Conservation (phyloP, 2,329 filamentous ascomycete species). For the Calonectria hawksworthii region DNA sequence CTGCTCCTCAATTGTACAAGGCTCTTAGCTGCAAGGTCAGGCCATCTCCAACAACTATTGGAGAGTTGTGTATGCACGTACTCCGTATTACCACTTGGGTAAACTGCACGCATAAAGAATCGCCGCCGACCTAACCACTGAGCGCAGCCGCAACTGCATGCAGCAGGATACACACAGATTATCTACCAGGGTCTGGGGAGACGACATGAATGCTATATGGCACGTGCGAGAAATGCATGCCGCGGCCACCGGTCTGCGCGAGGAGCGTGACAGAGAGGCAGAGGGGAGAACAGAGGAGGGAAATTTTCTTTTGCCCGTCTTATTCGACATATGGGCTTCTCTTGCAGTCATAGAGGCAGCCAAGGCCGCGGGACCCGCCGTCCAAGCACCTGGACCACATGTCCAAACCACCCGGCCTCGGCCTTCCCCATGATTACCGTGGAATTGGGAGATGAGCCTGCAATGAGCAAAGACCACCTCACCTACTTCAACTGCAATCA, state of each 20-base stretch:
- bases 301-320: neutral
- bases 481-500: neutral
- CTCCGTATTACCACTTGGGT: conserved; percentile 12
- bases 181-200: conserved; percentile 12
- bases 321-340: conserved; percentile 1
- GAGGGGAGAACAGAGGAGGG: conserved; percentile 5
- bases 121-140: conserved; percentile 20
- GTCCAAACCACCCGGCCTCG: neutral
- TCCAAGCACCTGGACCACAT: neutral
- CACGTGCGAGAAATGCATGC: conserved; percentile 43
- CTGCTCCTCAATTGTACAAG: conserved; percentile 6
- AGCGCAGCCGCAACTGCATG: conserved; percentile 24
- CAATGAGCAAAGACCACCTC: conserved; percentile 9
- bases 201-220: conserved; percentile 32
- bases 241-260: neutral
- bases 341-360: neutral
- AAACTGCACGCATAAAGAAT: conserved; percentile 9
- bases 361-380: conserved; percentile 8
- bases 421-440: neutral
- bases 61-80: neutral
- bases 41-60: neutral
- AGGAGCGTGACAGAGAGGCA: neutral
- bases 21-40: conserved; percentile 7
- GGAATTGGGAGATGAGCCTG: neutral
- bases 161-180: conserved; percentile 2